These are phyloP conservation scores for Cylindrotheca fusiformis DNA, from an alignment of 108 stramenopile species.

Conservation along the genomic window DNA sequence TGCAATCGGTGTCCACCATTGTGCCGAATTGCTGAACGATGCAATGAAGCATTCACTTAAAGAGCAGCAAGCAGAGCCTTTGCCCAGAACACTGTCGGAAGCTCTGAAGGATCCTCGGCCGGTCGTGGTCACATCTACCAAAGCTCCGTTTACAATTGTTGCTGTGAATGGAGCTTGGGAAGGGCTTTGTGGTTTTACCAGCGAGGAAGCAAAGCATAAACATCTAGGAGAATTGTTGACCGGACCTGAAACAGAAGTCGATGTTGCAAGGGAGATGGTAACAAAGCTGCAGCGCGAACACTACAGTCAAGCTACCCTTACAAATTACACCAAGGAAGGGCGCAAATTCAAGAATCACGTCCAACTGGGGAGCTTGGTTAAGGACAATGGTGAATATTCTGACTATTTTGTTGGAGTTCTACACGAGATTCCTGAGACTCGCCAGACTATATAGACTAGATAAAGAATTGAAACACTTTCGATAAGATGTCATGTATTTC, in stretches of 20 bases:
- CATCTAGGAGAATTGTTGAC: constrained; percentile 46
- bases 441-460: not conserved
- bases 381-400: constrained; percentile 39
- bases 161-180: constrained; percentile 68
- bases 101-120: constrained; percentile 40
- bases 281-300: constrained; percentile 33
- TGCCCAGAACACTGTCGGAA: constrained; percentile 26
- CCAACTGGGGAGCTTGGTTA: constrained; percentile 40
- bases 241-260: constrained; percentile 58
- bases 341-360: constrained; percentile 54
- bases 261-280: constrained; percentile 30
- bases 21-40: constrained; percentile 4
- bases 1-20: constrained; percentile 8
- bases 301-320: constrained; percentile 30
- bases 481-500: too few relatives aligned
- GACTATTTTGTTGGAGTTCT: constrained; percentile 65
- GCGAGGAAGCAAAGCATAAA: constrained; percentile 41
- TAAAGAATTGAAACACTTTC: too few relatives aligned
- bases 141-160: constrained; percentile 46
- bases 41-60: constrained; percentile 3
- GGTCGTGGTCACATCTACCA: constrained; percentile 49
- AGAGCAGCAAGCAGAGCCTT: not conserved
- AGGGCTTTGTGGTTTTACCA: constrained; percentile 52
- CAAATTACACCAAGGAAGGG: constrained; percentile 61
- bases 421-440: constrained; percentile 30